Evolutionary conservation across 1,284 basidiomycete species (phyloP).

Genomic region (Apiotrichum sp.): DNA sequence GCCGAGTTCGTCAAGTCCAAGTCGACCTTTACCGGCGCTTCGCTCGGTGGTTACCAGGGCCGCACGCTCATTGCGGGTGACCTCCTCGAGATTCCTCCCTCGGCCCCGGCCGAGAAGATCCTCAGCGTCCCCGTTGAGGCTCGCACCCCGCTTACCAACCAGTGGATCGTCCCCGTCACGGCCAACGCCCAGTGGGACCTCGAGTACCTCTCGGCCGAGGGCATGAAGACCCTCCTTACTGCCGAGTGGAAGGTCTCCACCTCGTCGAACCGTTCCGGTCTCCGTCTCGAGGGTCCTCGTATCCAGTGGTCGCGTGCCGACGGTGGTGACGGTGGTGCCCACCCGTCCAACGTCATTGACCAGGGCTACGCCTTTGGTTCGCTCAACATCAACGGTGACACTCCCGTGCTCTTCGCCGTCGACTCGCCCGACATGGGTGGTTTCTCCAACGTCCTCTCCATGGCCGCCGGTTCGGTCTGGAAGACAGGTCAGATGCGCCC

Average conservation of each 20-base stretch:
- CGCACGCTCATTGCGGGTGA: constrained; percentile 51
- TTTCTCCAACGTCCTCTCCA: constrained; percentile 18
- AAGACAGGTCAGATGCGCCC: constrained; percentile 40
- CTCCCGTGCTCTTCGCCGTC: constrained; percentile 52
- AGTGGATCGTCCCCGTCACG: constrained; percentile 14
- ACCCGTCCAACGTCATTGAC: constrained; percentile 66
- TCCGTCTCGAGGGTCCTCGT: constrained; percentile 47
- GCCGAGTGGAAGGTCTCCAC: constrained; percentile 37
- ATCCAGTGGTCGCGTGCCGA: constrained; percentile 57
- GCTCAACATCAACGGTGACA: constrained; percentile 62
- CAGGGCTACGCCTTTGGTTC: constrained; percentile 60
- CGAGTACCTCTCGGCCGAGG: constrained; percentile 18
- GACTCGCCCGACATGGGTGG: constrained; percentile 32
- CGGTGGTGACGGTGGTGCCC: constrained; percentile 65
- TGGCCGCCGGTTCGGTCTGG: constrained; percentile 20
- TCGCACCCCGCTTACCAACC: constrained; percentile 11
- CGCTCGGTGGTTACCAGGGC: constrained; percentile 45
- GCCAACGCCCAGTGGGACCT: constrained; percentile 22
- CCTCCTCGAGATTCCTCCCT: constrained; percentile 34
- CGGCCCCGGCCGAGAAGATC: not conserved
- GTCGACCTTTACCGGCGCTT: constrained; percentile 32
- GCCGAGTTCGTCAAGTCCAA: constrained; percentile 55
- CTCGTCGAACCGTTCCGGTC: constrained; percentile 41
- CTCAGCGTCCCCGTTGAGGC: constrained; percentile 8
- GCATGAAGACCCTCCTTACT: constrained; percentile 28